A percentile compares a stretch with the other conserved stretches of the same genome.
phyloP scores from a whole-genome alignment of 345 rosid species.

The Psidium guajava region DNA sequence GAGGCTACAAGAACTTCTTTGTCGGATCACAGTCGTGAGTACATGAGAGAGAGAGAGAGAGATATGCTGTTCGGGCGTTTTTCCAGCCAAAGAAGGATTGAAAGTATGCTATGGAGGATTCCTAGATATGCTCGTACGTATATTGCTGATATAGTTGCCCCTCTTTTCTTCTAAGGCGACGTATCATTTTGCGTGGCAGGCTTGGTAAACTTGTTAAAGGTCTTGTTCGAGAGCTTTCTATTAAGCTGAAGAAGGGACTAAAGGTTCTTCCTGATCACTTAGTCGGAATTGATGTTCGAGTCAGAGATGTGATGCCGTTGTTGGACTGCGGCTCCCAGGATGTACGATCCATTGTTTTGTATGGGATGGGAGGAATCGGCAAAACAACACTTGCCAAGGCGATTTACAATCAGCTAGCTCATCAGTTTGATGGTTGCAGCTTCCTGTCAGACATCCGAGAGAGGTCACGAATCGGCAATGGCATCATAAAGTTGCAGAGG shows the following conservation, averaged over 20 bases:
- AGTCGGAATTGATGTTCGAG: not conserved
- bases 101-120: not conserved
- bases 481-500: not conserved
- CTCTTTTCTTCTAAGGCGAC: not conserved
- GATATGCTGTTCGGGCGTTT: too few species aligned
- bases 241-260: not conserved
- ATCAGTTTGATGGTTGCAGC: not conserved
- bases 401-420: not conserved
- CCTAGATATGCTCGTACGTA: not conserved
- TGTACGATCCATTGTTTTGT: not conserved
- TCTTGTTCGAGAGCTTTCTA: not conserved
- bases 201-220: not conserved
- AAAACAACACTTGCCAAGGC: slow-evolving; percentile 4
- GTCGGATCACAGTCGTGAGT: too few species aligned
- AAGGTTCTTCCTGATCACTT: not conserved
- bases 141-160: not conserved
- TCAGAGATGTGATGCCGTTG: not conserved
- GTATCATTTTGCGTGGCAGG: not conserved
- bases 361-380: not conserved
- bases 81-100: too few species aligned
- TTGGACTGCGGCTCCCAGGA: not conserved
- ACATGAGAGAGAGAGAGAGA: too few species aligned
- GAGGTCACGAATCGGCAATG: not conserved
- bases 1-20: too few species aligned
- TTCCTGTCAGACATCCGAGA: not conserved